Evolutionary conservation across 73 alveolate species (phyloP), one percentile per base, ranked within the genome.

Genomic region (Paramecium pentaurelia): DNA sequence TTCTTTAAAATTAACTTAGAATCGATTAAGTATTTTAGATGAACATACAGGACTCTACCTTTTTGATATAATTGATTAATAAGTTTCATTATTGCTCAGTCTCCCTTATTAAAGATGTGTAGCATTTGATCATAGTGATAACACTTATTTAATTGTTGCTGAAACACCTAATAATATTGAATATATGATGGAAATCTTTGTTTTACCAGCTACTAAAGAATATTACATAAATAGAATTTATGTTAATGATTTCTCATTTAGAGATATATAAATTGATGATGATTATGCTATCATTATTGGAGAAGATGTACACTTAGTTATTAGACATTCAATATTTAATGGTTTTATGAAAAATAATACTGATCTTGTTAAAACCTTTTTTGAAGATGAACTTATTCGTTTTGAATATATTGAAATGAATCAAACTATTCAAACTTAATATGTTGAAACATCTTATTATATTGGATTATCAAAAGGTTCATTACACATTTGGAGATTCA

Each of bases 221-320:
- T 80, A 80, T 44, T 80, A 45, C 30, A 64, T 80, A 8, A 80
- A 80, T 45, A 40, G 91, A 45, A 42, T 80, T 1, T 80, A 45
- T 80, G 77, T 80, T 20, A 77, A 80, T 80, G 91, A 80, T 47
- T 80, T 80, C 58, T 22, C 42, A 10, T 80, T 45, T 45, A 80
- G 58, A 45, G 91, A 80, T 80, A 80, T 80, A 3, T 22, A 80
- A 45, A 80, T 80, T 27, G 44, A 42, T 49, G 44, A 80, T 14
- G 77, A 80, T 27, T 80, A 80, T 80, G 91, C 91, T 9, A 80
- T 80, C 18, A 36, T 80, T 45, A 80, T 80, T 45, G 91, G 91
- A 27, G 91, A 80, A 28, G 91, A 80, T 80, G 75, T 49, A 32
- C 91, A 80, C 27, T 44, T 80, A 25, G 91, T 80, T 27, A 27